Evolutionary conservation across 2,329 filamentous ascomycete genomes (phyloP).

Genomic region (Scopulariopsis brevicaulis): DNA sequence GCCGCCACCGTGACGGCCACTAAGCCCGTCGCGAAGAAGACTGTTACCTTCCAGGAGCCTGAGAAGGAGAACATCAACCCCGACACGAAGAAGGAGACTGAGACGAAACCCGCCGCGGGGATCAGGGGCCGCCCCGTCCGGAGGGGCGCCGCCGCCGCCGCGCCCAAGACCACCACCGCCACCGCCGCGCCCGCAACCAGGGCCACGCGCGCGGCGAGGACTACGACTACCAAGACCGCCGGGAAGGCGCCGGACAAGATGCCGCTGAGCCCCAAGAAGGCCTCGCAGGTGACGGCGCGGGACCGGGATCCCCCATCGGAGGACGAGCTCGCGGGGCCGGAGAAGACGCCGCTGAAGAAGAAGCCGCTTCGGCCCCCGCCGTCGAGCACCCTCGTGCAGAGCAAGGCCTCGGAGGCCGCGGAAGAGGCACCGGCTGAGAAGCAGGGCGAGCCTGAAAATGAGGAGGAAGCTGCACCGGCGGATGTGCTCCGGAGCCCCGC

Average conservation of each 20-base stretch:
- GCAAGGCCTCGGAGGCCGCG: neutral
- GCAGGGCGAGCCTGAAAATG: slow-evolving; percentile 5
- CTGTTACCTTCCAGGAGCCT: slow-evolving; percentile 51
- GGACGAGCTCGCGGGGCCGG: slow-evolving; percentile 44
- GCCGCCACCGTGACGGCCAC: slow-evolving; percentile 16
- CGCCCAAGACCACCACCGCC: slow-evolving; percentile 1
- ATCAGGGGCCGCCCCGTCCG: slow-evolving; percentile 33
- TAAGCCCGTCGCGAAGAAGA: slow-evolving; percentile 43
- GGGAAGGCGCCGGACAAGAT: slow-evolving; percentile 27
- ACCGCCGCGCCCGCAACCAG: slow-evolving; percentile 9
- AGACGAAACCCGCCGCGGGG: slow-evolving; percentile 17
- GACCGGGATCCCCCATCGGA: slow-evolving; percentile 30
- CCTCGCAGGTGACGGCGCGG: slow-evolving; percentile 37
- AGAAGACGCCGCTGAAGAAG: slow-evolving; percentile 40
- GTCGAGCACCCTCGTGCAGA: neutral
- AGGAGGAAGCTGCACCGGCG: neutral
- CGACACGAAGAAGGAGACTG: slow-evolving; percentile 17
- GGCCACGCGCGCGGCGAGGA: slow-evolving; percentile 15
- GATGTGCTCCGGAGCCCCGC: slow-evolving; percentile 38
- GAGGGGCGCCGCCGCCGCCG: slow-evolving; percentile 18
- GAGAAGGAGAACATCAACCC: slow-evolving; percentile 53
- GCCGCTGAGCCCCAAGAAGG: slow-evolving; percentile 54
- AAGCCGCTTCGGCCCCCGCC: slow-evolving; percentile 39
- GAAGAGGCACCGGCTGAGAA: slow-evolving; percentile 6
- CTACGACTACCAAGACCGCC: slow-evolving; percentile 13